A percentile compares a stretch with the other conserved stretches of the same genome.
Evolutionary conservation across 805 yeast species (phyloP).

Genomic region (Candida gorgasii): DNA sequence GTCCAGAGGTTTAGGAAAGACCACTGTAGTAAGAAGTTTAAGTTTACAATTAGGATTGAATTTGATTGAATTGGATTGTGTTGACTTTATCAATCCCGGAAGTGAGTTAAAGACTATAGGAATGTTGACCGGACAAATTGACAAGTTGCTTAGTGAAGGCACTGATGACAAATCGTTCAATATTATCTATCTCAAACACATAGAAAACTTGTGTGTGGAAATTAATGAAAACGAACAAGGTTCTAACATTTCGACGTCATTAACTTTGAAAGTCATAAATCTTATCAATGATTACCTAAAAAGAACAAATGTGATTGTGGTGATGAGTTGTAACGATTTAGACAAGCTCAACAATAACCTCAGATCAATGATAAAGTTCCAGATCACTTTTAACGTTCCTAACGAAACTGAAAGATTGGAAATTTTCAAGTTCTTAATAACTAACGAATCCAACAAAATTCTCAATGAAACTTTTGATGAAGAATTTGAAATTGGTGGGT

Average conservation of each 20-base stretch:
- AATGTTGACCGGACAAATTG: constrained; percentile 71
- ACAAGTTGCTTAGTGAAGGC: constrained; percentile 50
- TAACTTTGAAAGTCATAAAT: constrained; percentile 56
- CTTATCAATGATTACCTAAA: constrained; percentile 55
- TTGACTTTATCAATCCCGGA: constrained; percentile 64
- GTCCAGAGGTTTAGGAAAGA: constrained; percentile 78
- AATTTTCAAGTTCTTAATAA: constrained; percentile 56
- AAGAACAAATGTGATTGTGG: constrained; percentile 43
- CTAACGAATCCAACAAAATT: constrained; percentile 18
- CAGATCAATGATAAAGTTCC: constrained; percentile 73
- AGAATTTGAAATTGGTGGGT: constrained; percentile 21
- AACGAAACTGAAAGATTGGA: constrained; percentile 67
- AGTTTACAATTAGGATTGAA: constrained; percentile 65
- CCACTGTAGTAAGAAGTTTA: constrained; percentile 57
- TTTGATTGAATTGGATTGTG: constrained; percentile 67
- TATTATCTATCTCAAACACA: constrained; percentile 64
- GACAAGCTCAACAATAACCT: constrained; percentile 68
- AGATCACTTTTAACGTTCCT: constrained; percentile 75
- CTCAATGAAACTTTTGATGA: background rate
- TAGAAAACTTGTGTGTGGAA: constrained; percentile 73
- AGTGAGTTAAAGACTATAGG: constrained; percentile 82
- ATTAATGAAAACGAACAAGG: constrained; percentile 58
- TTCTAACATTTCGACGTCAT: constrained; percentile 39
- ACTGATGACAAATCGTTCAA: constrained; percentile 27
- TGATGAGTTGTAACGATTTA: constrained; percentile 70